Evolutionary conservation across 352 stramenopile species (phyloP), one percentile per base, ranked within the genome.

Genomic region (Phytopythium litorale): DNA sequence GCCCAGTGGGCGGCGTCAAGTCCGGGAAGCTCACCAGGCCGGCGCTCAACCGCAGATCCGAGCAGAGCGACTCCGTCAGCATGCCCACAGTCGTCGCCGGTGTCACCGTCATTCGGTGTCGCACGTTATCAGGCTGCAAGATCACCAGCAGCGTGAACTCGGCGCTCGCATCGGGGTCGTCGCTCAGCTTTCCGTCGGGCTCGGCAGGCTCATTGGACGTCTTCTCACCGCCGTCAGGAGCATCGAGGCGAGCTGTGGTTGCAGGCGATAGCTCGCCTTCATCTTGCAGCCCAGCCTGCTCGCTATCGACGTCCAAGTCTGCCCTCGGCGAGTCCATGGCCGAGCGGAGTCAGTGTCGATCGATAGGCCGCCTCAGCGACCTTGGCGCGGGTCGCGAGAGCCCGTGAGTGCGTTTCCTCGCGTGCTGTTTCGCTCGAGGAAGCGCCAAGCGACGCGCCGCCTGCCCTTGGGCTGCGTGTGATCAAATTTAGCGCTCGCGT

Each of bases 111-210:
- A 96, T 76, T 37, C 74, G 73, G 63, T 94, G 85, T 35, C 84
- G 71, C 40, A 94, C 84, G 21, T 81, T 84, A 28, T 94, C 82
- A 15, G 85, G 85, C 62, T 93, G 78, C 19, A 96, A 58, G 23
- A 92, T 64, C 23, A 96, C 70, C 0, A 91, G 68, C 16, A 94
- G 56, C 33, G 72, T 70, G 58, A 89, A 92, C 38, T 88, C 73
- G 30, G 50, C 40, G n/a, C 51, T 18, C 1, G 28, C 38, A 12
- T 50, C 46, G 8, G 56, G 56, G 30, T 68, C 60, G 1, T 21
- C 56, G 23, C 35, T 32, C 12, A 4, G 7, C 21, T 58, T 48
- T 9, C 35, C 33, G 35, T 18, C 35, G 2, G 12, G 11, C 21
- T 33, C 53, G n/a, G 4, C 35, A 8, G 18, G 30, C 12, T 37